phyloP scores from a whole-genome alignment of 306 rosid species.

The Quercus gilva region DNA sequence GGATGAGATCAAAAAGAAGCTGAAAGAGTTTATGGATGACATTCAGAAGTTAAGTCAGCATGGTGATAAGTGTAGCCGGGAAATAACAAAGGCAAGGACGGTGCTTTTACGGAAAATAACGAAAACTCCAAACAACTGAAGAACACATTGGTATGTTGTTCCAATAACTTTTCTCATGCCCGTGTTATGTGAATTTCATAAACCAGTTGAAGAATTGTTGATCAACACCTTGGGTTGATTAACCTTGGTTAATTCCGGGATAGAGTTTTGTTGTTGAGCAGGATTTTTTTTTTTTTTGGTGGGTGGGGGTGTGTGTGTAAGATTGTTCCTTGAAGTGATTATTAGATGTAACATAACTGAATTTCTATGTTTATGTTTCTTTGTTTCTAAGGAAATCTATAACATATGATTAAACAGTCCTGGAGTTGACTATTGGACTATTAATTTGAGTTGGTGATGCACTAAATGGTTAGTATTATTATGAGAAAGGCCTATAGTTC shows the following conservation, averaged over 20 bases:
- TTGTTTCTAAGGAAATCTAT: neutral
- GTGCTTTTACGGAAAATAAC: conserved; percentile 63
- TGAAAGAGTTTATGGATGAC: conserved; percentile 48
- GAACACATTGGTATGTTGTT: conserved; percentile 24
- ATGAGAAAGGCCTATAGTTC: neutral
- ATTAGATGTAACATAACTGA: neutral
- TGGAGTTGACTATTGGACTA: neutral
- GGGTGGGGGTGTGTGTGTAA: neutral
- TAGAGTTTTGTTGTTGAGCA: conserved; percentile 5
- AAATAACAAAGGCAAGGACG: conserved; percentile 64
- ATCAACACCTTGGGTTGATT: conserved; percentile 21
- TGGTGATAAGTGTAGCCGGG: conserved; percentile 58
- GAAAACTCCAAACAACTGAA: conserved; percentile 32
- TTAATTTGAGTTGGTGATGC: neutral
- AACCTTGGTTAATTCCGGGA: neutral
- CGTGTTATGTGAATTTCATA: neutral
- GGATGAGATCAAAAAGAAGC: conserved; percentile 78
- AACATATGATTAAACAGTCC: neutral
- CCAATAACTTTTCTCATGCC: conserved; percentile 14
- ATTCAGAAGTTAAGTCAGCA: conserved; percentile 60
- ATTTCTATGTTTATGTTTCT: neutral
- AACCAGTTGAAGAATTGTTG: conserved; percentile 8
- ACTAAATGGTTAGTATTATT: neutral
- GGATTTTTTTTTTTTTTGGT: neutral
- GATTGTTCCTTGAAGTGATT: neutral